Percentiles rank a stretch among this genome's conserved stretches.
Conservation (phyloP, 805 yeast species). For the Suhomyces sp. region DNA sequence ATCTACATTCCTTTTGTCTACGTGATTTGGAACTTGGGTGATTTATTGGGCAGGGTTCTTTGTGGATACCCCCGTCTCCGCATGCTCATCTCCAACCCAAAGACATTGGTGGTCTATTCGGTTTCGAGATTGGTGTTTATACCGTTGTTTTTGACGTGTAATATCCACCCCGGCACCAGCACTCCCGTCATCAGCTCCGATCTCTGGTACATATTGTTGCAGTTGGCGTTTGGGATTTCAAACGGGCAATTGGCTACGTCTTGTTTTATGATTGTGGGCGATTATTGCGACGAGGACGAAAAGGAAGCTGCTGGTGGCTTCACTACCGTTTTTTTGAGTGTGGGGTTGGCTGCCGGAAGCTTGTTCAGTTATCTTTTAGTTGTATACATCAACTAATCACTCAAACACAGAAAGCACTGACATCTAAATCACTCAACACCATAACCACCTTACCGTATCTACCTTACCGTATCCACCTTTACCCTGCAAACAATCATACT, state of each 20-base stretch:
- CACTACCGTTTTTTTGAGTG: slow-evolving; percentile 72
- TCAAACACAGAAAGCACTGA: background rate
- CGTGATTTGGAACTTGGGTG: slow-evolving; percentile 88
- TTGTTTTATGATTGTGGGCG: slow-evolving; percentile 73
- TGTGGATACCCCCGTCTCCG: slow-evolving; percentile 48
- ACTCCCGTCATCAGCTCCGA: slow-evolving; percentile 55
- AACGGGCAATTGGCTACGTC: slow-evolving; percentile 84
- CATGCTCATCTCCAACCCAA: slow-evolving; percentile 39
- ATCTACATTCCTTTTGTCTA: slow-evolving; percentile 71
- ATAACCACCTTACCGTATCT: too few relatives aligned
- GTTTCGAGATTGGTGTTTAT: slow-evolving; percentile 55
- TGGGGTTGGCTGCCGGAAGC: slow-evolving; percentile 80
- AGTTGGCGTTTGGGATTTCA: slow-evolving; percentile 77
- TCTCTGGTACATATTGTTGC: slow-evolving; percentile 61
- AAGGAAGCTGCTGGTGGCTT: slow-evolving; percentile 94
- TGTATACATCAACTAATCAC: background rate
- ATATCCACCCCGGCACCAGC: slow-evolving; percentile 41
- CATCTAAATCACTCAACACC: too few relatives aligned
- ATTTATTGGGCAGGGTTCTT: slow-evolving; percentile 68
- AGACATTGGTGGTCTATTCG: slow-evolving; percentile 51
- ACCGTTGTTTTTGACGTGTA: slow-evolving; percentile 71
- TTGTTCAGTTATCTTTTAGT: slow-evolving; percentile 69
- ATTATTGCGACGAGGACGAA: slow-evolving; percentile 53
- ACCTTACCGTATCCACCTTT: too few relatives aligned
- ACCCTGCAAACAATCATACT: too few relatives aligned